Evolutionary conservation across 495 filamentous ascomycete genomes (phyloP), one percentile per base, ranked within the genome.

Genomic region (Penicillium crystallinum): DNA sequence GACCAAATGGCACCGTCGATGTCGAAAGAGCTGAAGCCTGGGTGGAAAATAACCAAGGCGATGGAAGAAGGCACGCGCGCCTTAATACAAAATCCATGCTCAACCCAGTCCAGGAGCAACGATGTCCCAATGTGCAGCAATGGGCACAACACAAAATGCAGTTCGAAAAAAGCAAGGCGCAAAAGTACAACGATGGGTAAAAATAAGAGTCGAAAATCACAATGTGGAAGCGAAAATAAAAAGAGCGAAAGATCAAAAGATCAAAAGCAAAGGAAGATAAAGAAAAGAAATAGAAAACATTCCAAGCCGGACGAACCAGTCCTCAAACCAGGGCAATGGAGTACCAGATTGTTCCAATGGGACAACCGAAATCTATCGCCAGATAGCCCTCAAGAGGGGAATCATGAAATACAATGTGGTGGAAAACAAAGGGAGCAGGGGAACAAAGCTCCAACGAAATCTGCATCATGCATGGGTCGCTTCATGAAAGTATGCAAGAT

Each of bases 181-280:
- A 48, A 38, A 56, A 54, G 33, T 47, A 43, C 42, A 54, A 27
- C 30, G 34, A 11, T 22, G 29, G 43, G 35, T 38, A 49, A 54
- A 52, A 54, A 57, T 57, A 64, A 55, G 41, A 23, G 33, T 56
- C 42, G 17, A 53, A 63, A 63, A 69, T 64, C 58, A 68, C 65
- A 68, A 43, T 56, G 53, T 23, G 25, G 48, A 50, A 50, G 55
- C 41, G 46, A 56, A 61, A 55, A 54, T 47, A 49, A 54, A 52
- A 59, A 46, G 23, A 27, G 23, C 23, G 23, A 33, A 18, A 42
- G 29, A 31, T 4, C 29, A 11, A 27, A 18, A 31, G 15, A 33
- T 3, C 23, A 22, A 35, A 29, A 52, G 39, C n/a, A n/a, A 14
- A 52, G 50, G 55, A 42, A 46, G 46, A 12, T 9, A 42, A n/a